phyloP scores from a whole-genome alignment of 2,329 filamentous ascomycete genomes.

The Cytospora piceicola region DNA sequence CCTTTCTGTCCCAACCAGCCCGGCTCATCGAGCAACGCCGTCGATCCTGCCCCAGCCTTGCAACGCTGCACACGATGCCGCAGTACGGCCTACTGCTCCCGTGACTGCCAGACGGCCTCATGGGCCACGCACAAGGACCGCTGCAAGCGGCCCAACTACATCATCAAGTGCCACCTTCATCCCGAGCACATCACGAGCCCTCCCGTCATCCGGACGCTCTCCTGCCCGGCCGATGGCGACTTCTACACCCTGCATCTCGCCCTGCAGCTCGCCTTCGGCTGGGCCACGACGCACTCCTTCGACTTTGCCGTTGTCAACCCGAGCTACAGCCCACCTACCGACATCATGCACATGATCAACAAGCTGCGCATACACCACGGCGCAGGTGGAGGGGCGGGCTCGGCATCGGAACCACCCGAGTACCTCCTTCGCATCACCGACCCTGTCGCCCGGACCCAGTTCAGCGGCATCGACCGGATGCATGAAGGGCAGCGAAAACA shows the following conservation, averaged over 20 bases:
- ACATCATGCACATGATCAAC: neutral
- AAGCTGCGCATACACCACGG: neutral
- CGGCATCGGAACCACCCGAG: constrained; percentile 9
- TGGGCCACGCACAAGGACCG: constrained; percentile 31
- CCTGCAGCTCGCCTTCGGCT: constrained; percentile 33
- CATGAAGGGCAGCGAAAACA: constrained; percentile 30
- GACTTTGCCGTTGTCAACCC: constrained; percentile 32
- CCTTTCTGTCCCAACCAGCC: neutral
- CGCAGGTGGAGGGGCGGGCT: neutral
- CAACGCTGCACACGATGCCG: neutral
- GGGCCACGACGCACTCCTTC: constrained; percentile 30
- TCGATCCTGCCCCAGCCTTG: neutral
- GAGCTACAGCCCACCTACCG: constrained; percentile 5
- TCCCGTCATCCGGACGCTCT: constrained; percentile 31
- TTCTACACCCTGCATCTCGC: constrained; percentile 26
- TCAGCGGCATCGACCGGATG: constrained; percentile 27
- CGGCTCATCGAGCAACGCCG: neutral
- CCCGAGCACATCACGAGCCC: constrained; percentile 31
- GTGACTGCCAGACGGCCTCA: neutral
- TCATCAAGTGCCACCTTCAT: constrained; percentile 31
- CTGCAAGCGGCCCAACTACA: constrained; percentile 33
- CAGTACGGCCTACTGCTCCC: neutral
- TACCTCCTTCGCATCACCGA: constrained; percentile 29
- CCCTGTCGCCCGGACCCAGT: constrained; percentile 12
- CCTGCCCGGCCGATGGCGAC: constrained; percentile 31